Percentiles rank a stretch among this genome's conserved stretches.
phyloP scores from a whole-genome alignment of 768 basidiomycete genomes.

The Rhizopogon sp. region DNA sequence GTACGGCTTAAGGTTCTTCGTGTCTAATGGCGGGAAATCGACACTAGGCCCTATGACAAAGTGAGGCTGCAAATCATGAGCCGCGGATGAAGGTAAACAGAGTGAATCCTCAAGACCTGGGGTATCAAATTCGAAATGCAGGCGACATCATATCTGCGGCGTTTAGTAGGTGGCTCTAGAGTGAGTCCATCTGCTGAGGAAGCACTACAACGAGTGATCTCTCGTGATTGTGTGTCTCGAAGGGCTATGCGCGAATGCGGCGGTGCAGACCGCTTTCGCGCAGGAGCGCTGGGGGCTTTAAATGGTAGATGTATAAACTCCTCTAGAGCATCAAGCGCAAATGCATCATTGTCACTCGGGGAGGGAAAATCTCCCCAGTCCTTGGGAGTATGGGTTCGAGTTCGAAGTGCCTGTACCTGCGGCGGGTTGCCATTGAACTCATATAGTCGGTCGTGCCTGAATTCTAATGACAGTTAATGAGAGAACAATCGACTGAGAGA shows the following conservation, averaged over 20 bases:
- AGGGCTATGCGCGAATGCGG: background rate
- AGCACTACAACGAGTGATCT: slow-evolving; percentile 7
- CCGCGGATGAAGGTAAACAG: background rate
- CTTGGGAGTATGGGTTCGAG: slow-evolving; percentile 13
- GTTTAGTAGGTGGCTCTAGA: slow-evolving; percentile 22
- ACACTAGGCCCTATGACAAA: slow-evolving; percentile 15
- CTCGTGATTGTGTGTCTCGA: background rate
- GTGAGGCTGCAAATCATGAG: slow-evolving; percentile 19
- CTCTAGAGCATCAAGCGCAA: slow-evolving; percentile 33
- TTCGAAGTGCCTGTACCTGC: background rate
- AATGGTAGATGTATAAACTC: slow-evolving; percentile 27
- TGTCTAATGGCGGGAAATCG: slow-evolving; percentile 12
- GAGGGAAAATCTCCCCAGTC: slow-evolving; percentile 34
- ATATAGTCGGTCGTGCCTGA: slow-evolving; percentile 15
- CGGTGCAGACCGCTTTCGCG: background rate
- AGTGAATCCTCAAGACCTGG: slow-evolving; percentile 32
- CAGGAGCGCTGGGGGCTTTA: background rate
- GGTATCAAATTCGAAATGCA: slow-evolving; percentile 37
- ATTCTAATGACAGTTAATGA: slow-evolving; percentile 11
- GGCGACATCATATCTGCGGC: slow-evolving; percentile 28
- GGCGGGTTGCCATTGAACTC: slow-evolving; percentile 19
- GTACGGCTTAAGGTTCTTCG: slow-evolving; percentile 25
- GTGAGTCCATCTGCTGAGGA: background rate
- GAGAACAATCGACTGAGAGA: background rate
- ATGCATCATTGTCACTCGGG: slow-evolving; percentile 30